A percentile compares a stretch with the other conserved stretches of the same genome.
phyloP scores from a whole-genome alignment of 768 basidiomycete genomes.

The Amanita rimosa region DNA sequence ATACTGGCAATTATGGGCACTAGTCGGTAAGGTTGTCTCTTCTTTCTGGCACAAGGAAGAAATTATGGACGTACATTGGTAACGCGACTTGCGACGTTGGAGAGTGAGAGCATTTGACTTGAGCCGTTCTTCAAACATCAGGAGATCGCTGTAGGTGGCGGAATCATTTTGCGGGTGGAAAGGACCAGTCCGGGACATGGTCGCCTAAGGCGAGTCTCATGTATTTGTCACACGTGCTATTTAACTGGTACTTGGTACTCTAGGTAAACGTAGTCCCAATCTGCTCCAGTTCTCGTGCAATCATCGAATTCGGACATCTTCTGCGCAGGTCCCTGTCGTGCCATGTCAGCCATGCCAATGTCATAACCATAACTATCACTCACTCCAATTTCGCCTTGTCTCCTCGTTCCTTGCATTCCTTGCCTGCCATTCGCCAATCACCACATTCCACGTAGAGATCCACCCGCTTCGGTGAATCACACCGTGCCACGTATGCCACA shows the following conservation, averaged over 20 bases:
- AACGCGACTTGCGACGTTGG: constrained; percentile 68
- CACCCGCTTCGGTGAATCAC: constrained; percentile 72
- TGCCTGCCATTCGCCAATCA: constrained; percentile 83
- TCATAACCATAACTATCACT: too few species aligned
- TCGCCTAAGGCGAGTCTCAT: neutral
- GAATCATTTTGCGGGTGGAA: constrained; percentile 57
- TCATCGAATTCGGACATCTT: constrained; percentile 71
- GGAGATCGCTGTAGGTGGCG: constrained; percentile 76
- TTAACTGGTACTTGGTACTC: too few species aligned
- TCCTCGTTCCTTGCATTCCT: constrained; percentile 80
- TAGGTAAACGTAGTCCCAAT: constrained; percentile 38
- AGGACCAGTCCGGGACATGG: constrained; percentile 22
- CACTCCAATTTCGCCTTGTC: constrained; percentile 83
- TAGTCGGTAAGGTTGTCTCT: constrained; percentile 7
- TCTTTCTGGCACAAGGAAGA: neutral
- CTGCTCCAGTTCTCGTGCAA: constrained; percentile 67
- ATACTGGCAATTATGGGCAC: constrained; percentile 37
- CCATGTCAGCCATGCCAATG: constrained; percentile 3
- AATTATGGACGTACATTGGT: constrained; percentile 52
- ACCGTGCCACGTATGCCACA: constrained; percentile 63
- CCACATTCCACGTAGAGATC: constrained; percentile 87
- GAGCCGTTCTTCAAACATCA: constrained; percentile 93
- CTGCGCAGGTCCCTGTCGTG: constrained; percentile 51
- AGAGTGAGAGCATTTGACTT: constrained; percentile 84
- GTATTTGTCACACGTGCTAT: neutral